These are phyloP conservation scores for Thyridium curvatum DNA, from an alignment of 2,329 filamentous ascomycete genomes.

Conservation along the genomic window DNA sequence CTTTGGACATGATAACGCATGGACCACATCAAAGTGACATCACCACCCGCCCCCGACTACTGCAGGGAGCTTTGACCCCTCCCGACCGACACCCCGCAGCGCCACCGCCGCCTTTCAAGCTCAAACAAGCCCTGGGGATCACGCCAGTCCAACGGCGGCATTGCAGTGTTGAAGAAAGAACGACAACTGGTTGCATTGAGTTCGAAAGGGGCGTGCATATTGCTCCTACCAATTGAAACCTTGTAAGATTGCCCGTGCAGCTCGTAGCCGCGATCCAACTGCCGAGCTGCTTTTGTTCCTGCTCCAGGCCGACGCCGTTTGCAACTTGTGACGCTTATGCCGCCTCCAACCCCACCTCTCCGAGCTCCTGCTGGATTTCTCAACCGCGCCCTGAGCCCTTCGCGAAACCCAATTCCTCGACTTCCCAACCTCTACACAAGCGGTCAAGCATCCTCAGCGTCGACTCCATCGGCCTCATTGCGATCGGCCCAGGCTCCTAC, in stretches of 20 bases:
- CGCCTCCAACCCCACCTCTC: background rate
- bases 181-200: too few relatives aligned
- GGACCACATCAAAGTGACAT: too few relatives aligned
- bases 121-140: too few relatives aligned
- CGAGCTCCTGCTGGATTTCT: background rate
- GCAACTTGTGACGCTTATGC: background rate
- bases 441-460: background rate
- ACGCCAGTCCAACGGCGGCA: too few relatives aligned
- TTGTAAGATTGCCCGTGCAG: background rate
- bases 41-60: too few relatives aligned
- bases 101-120: too few relatives aligned
- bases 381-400: background rate
- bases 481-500: background rate
- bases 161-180: too few relatives aligned
- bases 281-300: background rate
- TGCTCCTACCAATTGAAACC: background rate
- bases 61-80: too few relatives aligned
- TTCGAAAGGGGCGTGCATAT: background rate
- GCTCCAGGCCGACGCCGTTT: background rate
- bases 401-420: background rate
- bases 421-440: background rate
- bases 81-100: too few relatives aligned
- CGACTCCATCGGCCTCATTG: background rate
- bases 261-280: background rate
- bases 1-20: too few relatives aligned